Evolutionary conservation across 208 protist genomes (phyloP).

Genomic region (Wallacemonas sp.): DNA sequence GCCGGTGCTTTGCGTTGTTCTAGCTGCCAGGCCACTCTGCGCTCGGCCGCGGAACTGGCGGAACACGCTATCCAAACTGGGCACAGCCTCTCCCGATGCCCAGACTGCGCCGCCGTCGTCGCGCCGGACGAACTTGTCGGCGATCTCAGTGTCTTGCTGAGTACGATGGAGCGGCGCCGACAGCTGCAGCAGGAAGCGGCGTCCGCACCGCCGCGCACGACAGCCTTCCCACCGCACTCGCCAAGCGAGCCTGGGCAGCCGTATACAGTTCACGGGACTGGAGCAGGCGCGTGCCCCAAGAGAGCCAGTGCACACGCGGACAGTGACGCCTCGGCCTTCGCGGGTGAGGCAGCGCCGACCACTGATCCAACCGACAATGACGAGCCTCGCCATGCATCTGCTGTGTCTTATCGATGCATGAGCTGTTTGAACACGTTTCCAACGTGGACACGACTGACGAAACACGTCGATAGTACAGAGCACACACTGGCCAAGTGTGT

Average conservation of each 20-base stretch:
- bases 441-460: constrained; percentile 73
- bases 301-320: too few species aligned
- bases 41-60: constrained; percentile 32
- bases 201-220: too few species aligned
- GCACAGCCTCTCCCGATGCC: constrained; percentile 35
- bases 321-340: too few species aligned
- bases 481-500: constrained; percentile 65
- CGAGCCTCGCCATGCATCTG: background rate
- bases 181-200: too few species aligned
- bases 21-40: constrained; percentile 30
- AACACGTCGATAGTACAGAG: constrained; percentile 53
- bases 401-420: constrained; percentile 55
- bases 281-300: too few species aligned
- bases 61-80: constrained; percentile 35
- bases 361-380: too few species aligned
- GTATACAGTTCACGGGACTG: too few species aligned
- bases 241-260: too few species aligned
- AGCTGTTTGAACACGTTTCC: constrained; percentile 52
- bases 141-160: background rate
- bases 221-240: too few species aligned
- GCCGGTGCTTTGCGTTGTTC: too few species aligned
- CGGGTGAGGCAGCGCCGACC: too few species aligned
- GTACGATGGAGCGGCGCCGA: too few species aligned
- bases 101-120: constrained; percentile 38
- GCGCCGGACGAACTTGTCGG: constrained; percentile 35